These are phyloP conservation scores for Melampsora abietis-canadensis DNA, from an alignment of 1,284 basidiomycete species.

Conservation along the genomic window DNA sequence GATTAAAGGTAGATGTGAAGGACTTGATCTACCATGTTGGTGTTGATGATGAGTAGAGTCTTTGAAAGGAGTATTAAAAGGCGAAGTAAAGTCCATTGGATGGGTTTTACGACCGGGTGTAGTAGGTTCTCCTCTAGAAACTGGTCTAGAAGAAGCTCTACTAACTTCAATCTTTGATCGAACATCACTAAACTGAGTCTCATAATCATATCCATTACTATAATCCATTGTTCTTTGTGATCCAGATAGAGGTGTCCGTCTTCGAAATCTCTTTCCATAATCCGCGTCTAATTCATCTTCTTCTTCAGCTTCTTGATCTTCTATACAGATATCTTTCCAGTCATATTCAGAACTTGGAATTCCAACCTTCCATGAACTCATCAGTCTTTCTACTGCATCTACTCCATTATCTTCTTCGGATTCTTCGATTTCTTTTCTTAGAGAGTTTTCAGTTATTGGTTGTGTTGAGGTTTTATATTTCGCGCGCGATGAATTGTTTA, in stretches of 20 bases:
- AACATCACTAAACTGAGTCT: not conserved
- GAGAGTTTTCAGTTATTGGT: not conserved
- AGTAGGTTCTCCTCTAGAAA: not conserved
- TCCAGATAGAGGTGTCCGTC: not conserved
- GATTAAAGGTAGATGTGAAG: not conserved
- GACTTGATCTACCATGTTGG: not conserved
- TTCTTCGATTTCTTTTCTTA: not conserved
- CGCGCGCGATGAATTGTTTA: not conserved
- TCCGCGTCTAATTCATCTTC: not conserved
- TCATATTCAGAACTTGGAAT: constrained; percentile 20
- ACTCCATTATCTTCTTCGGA: not conserved
- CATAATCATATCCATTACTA: not conserved
- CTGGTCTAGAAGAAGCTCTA: not conserved
- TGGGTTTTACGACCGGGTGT: not conserved
- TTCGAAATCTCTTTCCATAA: not conserved
- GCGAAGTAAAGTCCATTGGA: not conserved
- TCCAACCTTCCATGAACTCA: constrained; percentile 22
- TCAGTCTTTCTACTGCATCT: constrained; percentile 10
- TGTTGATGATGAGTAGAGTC: not conserved
- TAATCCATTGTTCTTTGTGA: not conserved
- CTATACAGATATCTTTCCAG: constrained; percentile 17
- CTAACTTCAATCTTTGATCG: not conserved
- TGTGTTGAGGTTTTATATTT: not conserved
- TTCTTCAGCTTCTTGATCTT: not conserved
- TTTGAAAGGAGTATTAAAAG: not conserved